Base-by-base conservation (phyloP, 2,329 filamentous ascomycete species). In the Trichoderma sp. region DNA sequence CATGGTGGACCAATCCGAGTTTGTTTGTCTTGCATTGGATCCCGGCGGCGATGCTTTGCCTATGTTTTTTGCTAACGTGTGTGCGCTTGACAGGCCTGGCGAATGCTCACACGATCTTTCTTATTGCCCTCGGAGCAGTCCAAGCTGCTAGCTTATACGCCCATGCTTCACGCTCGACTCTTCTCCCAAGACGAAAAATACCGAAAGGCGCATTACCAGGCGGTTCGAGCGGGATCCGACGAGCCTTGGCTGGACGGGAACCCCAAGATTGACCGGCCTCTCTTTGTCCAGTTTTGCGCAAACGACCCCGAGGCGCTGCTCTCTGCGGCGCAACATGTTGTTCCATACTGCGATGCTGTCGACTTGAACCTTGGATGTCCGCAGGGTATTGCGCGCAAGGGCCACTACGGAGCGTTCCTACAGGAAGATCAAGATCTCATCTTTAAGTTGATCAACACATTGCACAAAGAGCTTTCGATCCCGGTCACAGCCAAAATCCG, bases 1-100 rank as follows among this genome's bases (percentile, higher is more conserved):
- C 43, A 99, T 99, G 96, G 96, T 99, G 26, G 95, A 99, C 79
- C 93, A 98, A 81, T 98, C 94, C 36, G 96, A 99, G 85, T 98
- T 98, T 84, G 95, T 97, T 85, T 75, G 91, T 85, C 14, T 14
- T 57, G 51, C 58, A 57, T 15, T n/a, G 24, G 18, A 43, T 56
- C 56, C 58, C 15, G 28, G 24, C 51, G 18, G 26, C 15, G 15
- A 15, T 36, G 58, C 7, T 43, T n/a, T 43, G 39, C 39, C 15
- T 12, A 15, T 39, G 15, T 43, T 60, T 43, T 60, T 65, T 32
- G 36, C 63, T 73, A 51, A 78, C 67, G 30, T 7, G 32, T 11
- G 32, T 61, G 28, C 34, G 56, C 28, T 32, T 7, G 60, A 18
- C 58, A 97, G 95, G 96, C 95, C 77, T 99, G 96, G 96, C 93